phyloP scores from a whole-genome alignment of 2,329 filamentous ascomycete genomes.

The Colletotrichum higginsianum region DNA sequence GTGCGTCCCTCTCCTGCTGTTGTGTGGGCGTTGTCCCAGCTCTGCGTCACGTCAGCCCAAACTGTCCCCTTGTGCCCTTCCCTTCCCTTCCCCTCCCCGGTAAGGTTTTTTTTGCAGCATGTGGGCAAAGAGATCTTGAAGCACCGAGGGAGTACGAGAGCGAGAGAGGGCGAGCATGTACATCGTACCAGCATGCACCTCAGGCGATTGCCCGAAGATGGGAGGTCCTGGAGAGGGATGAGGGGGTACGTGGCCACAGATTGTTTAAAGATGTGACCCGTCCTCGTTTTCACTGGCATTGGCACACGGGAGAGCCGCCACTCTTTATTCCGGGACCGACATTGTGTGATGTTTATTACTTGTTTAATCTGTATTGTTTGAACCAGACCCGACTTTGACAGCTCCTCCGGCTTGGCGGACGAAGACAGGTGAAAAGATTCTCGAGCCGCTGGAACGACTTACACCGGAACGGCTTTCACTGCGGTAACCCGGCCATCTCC shows the following conservation, averaged over 20 bases:
- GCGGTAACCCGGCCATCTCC: not conserved
- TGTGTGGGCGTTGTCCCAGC: conserved; percentile 15
- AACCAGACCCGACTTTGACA: conserved; percentile 34
- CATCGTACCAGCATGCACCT: not conserved
- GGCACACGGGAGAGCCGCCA: conserved; percentile 9
- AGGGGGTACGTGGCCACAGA: conserved; percentile 1
- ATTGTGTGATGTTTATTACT: conserved; percentile 31
- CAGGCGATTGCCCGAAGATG: not conserved
- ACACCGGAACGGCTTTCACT: conserved; percentile 1
- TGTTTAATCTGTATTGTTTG: conserved; percentile 41
- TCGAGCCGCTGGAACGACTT: conserved; percentile 41
- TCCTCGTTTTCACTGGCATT: not conserved
- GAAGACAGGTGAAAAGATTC: not conserved
- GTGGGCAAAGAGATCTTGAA: not conserved
- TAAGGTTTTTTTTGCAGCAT: conserved; percentile 34
- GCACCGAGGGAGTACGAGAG: conserved; percentile 4
- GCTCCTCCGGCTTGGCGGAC: conserved; percentile 15
- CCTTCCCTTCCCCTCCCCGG: not conserved
- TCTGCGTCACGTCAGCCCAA: conserved; percentile 36
- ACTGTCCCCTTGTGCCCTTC: not conserved
- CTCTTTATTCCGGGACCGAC: conserved; percentile 26
- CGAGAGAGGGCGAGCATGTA: conserved; percentile 2
- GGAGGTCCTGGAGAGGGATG: not conserved
- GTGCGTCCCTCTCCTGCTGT: not conserved
- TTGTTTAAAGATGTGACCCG: conserved; percentile 34